These are phyloP conservation scores for Arctium lappa DNA, from an alignment of 129 eudicot genomes.

Conservation along the genomic window DNA sequence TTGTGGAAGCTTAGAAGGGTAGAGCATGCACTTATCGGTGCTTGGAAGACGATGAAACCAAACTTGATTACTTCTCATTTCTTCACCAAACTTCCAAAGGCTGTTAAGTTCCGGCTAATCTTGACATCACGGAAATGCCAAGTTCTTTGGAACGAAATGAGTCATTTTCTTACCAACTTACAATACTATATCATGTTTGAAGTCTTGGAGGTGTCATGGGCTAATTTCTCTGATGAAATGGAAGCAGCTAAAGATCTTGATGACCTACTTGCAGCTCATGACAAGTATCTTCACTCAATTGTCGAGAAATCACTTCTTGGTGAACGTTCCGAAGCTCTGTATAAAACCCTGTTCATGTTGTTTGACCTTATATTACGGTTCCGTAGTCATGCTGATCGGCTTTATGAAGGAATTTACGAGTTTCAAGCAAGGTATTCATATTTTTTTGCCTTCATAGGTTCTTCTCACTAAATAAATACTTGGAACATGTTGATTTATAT, in stretches of 20 bases:
- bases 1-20: slow-evolving; percentile 99
- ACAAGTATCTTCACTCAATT: slow-evolving; percentile 88
- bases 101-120: slow-evolving; percentile 64
- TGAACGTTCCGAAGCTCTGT: slow-evolving; percentile 68
- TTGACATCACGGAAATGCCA: slow-evolving; percentile 81
- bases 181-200: slow-evolving; percentile 98
- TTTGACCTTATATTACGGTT: slow-evolving; percentile 90
- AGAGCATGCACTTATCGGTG: slow-evolving; percentile 86
- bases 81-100: slow-evolving; percentile 59
- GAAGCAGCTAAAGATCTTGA: slow-evolving; percentile 96
- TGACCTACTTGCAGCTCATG: slow-evolving; percentile 94
- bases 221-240: slow-evolving; percentile 83
- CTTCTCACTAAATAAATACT: not conserved
- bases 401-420: slow-evolving; percentile 89
- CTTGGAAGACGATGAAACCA: slow-evolving; percentile 96
- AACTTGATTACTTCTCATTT: slow-evolving; percentile 76
- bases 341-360: slow-evolving; percentile 68
- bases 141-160: slow-evolving; percentile 97
- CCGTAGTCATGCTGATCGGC: slow-evolving; percentile 82
- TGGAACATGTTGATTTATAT: not conserved
- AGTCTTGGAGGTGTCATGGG: slow-evolving; percentile 98
- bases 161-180: slow-evolving; percentile 87
- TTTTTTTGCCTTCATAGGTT: slow-evolving; percentile 11
- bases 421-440: slow-evolving; percentile 76
- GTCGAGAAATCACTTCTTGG: slow-evolving; percentile 98